Base-by-base conservation (phyloP, 306 rosid genomes). In the Begonia masoniana region DNA sequence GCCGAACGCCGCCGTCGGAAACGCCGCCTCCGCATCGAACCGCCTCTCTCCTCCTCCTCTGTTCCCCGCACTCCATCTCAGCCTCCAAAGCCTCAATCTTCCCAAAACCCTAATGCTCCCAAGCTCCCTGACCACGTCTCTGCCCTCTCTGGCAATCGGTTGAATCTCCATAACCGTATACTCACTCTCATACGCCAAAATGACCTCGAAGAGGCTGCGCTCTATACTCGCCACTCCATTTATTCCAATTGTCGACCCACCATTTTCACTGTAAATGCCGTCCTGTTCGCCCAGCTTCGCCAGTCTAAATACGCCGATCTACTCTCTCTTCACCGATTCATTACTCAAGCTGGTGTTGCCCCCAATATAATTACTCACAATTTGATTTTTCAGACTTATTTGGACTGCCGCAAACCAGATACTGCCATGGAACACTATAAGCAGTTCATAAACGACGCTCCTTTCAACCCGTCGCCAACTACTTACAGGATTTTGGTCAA, bases 1-100 rank as follows among this genome's bases (percentile, higher is more conserved):
- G 96, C 96, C 0, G 94, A 83, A 51, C 94, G 99, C 21, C 96
- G 99, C 51, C 92, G 92, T 14, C 88, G 96, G 10, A 86, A 91
- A 59, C 99, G 99, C 56, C 88, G 89, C 59, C 83, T 91, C 57
- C 99, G 99, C n/a, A 83, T 79, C 60, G 96, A 86, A 14, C 99
- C 99, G 1, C 99, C 99, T 1, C 78, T 83, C 59, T 81, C 94
- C 17, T 74, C 96, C 82, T 83, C n/a, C 77, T 78, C 72, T 80
- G 97, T 57, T 15, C 56, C 66, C 26, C 68, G 56, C 16, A 49
- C 75, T 7, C 75, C 54, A 46, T 19, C 59, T 13, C 70, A 51
- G 58, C 53, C 55, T 10, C 55, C 62, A 9, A 74, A 65, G 51
- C 82, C 69, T 47, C 78, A 70, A 26, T 23, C 83, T 24, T 64